Evolutionary conservation across 2,329 filamentous ascomycete species (phyloP).

Genomic region (Phoma sp.): DNA sequence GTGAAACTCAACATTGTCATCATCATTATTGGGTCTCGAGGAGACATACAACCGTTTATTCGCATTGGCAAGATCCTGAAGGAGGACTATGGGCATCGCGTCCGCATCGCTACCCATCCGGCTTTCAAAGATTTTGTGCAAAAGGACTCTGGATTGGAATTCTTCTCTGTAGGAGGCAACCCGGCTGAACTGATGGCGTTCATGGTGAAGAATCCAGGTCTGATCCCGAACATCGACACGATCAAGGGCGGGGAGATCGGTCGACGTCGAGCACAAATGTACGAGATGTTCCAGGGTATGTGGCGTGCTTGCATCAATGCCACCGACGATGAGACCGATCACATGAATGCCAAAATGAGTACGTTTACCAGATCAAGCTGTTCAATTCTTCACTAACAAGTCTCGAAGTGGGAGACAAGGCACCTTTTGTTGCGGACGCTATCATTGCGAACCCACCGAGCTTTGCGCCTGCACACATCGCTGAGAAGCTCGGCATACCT

Average conservation of each 20-base stretch:
- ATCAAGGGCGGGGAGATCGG: conserved; percentile 77
- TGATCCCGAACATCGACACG: conserved; percentile 76
- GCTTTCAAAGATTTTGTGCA: conserved; percentile 78
- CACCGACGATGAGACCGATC: conserved; percentile 71
- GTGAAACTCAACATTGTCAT: conserved; percentile 77
- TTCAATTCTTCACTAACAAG: conserved; percentile 12
- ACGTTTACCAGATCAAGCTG: conserved; percentile 9
- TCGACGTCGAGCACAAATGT: conserved; percentile 71
- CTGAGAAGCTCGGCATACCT: conserved; percentile 76
- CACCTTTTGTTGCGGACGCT: conserved; percentile 81
- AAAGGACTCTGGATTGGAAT: conserved; percentile 74
- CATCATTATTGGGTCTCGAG: conserved; percentile 81
- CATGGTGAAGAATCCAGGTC: conserved; percentile 83
- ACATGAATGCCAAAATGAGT: conserved; percentile 65
- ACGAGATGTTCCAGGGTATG: conserved; percentile 82
- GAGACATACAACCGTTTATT: conserved; percentile 82
- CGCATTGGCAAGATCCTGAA: conserved; percentile 75
- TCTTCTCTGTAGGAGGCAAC: conserved; percentile 81
- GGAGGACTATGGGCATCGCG: conserved; percentile 73
- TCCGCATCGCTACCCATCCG: conserved; percentile 79
- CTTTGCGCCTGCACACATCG: conserved; percentile 77
- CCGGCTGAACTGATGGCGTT: conserved; percentile 84
- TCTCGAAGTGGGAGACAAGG: conserved; percentile 59
- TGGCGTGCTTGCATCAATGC: conserved; percentile 79
- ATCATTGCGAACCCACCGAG: conserved; percentile 82